A percentile compares a stretch with the other conserved stretches of the same genome.
These are phyloP conservation scores for Komagataella ulmi DNA, from an alignment of 805 yeast species.

Conservation along the genomic window DNA sequence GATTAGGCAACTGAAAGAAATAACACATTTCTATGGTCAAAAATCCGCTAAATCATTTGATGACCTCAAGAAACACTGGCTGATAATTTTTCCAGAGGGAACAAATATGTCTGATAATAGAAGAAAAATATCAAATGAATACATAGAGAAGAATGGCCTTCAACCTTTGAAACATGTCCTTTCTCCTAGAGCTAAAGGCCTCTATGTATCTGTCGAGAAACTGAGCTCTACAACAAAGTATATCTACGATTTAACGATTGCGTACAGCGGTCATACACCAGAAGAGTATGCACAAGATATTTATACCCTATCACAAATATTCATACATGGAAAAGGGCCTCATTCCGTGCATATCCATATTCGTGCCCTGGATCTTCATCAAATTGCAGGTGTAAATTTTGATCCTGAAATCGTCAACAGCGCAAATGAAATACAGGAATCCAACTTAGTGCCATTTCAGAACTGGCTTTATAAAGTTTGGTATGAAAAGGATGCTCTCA, in stretches of 20 bases:
- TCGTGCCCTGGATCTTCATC: constrained; percentile 38
- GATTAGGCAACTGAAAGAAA: constrained; percentile 35
- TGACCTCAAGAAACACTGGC: constrained; percentile 31
- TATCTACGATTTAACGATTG: constrained; percentile 76
- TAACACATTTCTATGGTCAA: constrained; percentile 29
- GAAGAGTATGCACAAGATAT: constrained; percentile 66
- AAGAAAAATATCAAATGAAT: constrained; percentile 38
- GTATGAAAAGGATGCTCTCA: constrained; percentile 62
- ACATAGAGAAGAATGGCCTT: constrained; percentile 35
- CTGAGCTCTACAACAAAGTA: constrained; percentile 38
- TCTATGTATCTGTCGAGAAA: constrained; percentile 48
- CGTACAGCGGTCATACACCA: constrained; percentile 56
- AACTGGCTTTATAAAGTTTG: constrained; percentile 67
- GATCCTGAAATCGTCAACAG: constrained; percentile 15
- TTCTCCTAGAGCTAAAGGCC: constrained; percentile 76
- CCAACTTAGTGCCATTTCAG: constrained; percentile 36
- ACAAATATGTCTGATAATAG: constrained; percentile 71
- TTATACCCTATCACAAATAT: constrained; percentile 52
- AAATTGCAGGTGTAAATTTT: constrained; percentile 46
- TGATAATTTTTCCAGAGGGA: constrained; percentile 88
- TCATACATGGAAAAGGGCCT: constrained; percentile 65
- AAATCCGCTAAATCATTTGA: constrained; percentile 30
- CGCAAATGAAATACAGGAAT: constrained; percentile 21
- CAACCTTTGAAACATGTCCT: constrained; percentile 48
- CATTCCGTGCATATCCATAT: constrained; percentile 49